Evolutionary conservation across 1,139 yeast species (phyloP), one percentile per base, ranked within the genome.

Genomic region (Kodamaea sp.): DNA sequence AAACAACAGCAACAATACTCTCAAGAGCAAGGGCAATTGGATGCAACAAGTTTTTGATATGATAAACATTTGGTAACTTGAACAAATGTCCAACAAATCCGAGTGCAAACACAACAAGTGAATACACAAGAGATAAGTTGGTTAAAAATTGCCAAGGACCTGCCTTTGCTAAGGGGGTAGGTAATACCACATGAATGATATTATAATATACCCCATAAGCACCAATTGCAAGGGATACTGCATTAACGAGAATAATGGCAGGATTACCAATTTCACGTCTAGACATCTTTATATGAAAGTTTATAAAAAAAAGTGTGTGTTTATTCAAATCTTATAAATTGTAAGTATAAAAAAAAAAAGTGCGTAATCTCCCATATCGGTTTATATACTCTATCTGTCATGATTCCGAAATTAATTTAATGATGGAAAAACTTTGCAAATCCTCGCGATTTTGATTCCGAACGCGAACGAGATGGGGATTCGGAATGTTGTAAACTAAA

Each of bases 91-190:
- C 67, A 1, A 63, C n/a, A 6, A 66, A 48, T 2, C 78, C 78
- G 15, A 73, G 26, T 1, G 49, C 37, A 41, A 72, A 73, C 32
- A 74, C 74, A 4, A 70, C 44, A 9, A 79, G 48, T 1, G 86
- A 73, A 27, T 72, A 60, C 1, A 60, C 58, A 20, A 82, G 48
- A 34, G 84, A 75, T 8, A 81, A 54, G 53, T 81, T 82, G 9
- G 92, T 83, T 36, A 83, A 63, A 54, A 83, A 83, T 55, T 83
- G 89, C 63, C 74, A 74, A 42, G 73, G 82, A 1, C 90, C 90
- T 0, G 79, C 89, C 8, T 59, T 57, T 5, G 52, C 62, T 29
- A 82, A 57, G 34, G 63, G 65, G 1, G 59, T 63, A 1, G 89
- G 87, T 24, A 79, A 58, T n/a, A 39, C 46, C 12, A 42, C 36